A percentile compares a stretch with the other conserved stretches of the same genome.
phyloP scores from a whole-genome alignment of 441 rosid species.

The Adansonia madagascariensis region DNA sequence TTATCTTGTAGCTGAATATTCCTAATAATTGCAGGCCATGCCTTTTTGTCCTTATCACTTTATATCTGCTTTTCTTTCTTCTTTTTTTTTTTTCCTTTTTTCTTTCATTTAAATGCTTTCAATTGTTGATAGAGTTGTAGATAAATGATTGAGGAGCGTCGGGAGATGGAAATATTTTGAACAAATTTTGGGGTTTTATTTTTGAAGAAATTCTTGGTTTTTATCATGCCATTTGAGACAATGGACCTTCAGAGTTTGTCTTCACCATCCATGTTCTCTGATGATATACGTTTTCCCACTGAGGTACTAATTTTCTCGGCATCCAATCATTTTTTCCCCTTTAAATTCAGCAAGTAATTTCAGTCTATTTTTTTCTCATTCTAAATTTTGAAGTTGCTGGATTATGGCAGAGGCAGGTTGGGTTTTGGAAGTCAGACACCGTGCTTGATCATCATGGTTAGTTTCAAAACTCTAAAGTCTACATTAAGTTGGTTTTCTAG shows the following conservation, averaged over 20 bases:
- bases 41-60: not conserved
- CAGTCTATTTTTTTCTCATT: conserved; percentile 11
- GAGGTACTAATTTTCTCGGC: conserved; percentile 42
- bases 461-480: conserved; percentile 29
- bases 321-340: not conserved
- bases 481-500: not conserved
- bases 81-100: not conserved
- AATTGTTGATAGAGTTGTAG: not conserved
- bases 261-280: conserved; percentile 40
- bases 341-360: not conserved
- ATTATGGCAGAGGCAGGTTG: conserved; percentile 49
- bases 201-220: conserved; percentile 7
- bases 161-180: not conserved
- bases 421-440: conserved; percentile 52
- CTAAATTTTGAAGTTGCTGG: conserved; percentile 16
- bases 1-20: conserved; percentile 11
- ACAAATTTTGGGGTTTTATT: not conserved
- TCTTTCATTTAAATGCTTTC: not conserved
- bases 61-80: not conserved
- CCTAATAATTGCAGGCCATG: conserved; percentile 24
- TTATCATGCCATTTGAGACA: conserved; percentile 48
- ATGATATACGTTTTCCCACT: conserved; percentile 40
- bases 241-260: conserved; percentile 46
- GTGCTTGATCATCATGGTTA: conserved; percentile 45
- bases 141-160: not conserved